phyloP scores from a whole-genome alignment of 2,329 filamentous ascomycete species.

The Colletotrichum orbiculare region DNA sequence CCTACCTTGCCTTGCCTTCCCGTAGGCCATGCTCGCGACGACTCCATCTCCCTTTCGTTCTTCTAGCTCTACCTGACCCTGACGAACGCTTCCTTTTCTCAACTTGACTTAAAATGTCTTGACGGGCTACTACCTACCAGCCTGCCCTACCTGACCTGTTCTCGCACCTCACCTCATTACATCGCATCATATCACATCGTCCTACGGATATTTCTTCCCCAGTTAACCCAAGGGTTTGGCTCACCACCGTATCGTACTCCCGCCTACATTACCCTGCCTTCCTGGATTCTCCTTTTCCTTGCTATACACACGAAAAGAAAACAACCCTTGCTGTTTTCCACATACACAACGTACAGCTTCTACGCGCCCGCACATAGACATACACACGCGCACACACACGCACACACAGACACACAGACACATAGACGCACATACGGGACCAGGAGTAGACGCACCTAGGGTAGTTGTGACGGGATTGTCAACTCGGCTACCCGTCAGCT shows the following conservation, averaged over 20 bases:
- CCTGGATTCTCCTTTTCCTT: neutral
- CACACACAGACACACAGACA: too few species aligned
- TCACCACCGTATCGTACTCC: conserved; percentile 2
- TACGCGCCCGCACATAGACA: neutral
- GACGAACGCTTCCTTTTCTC: conserved; percentile 27
- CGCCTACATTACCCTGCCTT: too few species aligned
- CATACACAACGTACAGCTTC: conserved; percentile 10
- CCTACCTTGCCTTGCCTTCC: conserved; percentile 16
- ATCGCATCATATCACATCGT: conserved; percentile 7
- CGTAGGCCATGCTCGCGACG: neutral
- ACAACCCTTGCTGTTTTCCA: conserved; percentile 25
- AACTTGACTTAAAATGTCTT: conserved; percentile 34
- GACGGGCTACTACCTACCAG: conserved; percentile 7
- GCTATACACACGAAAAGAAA: neutral
- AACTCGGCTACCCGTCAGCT: conserved; percentile 12
- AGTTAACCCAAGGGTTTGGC: conserved; percentile 28
- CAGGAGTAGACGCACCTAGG: neutral
- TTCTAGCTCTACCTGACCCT: conserved; percentile 14
- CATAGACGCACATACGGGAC: too few species aligned
- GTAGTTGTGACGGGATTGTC: conserved; percentile 9
- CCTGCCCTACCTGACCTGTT: too few species aligned
- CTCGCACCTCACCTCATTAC: conserved; percentile 8
- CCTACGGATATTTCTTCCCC: neutral
- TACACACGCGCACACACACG: too few species aligned
- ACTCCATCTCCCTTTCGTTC: conserved; percentile 35